Evolutionary conservation across 768 basidiomycete species (phyloP), one percentile per base, ranked within the genome.

Genomic region (Macrolepiota dolichaula): DNA sequence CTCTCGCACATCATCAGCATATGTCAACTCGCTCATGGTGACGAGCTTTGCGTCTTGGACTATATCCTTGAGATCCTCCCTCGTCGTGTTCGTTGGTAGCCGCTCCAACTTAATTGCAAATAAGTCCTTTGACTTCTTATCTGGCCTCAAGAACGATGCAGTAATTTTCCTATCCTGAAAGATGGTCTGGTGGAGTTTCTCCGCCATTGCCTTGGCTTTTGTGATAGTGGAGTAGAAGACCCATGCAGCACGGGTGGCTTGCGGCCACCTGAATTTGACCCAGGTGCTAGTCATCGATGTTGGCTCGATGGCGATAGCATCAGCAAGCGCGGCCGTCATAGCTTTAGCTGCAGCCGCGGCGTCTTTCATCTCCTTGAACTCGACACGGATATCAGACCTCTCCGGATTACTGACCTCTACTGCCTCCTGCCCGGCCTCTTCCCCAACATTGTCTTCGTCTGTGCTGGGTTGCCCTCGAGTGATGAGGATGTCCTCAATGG

Each of bases 81-180:
- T 67, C 24, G 73, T 68, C 2, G 70, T 65, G 52, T 71, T 64
- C 2, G 71, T 50, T 15, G 81, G 77, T n/a, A 87, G 67, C 24
- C 76, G 76, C 27, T 73, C 76, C 40, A 87, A 64, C 49, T 77
- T 74, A 44, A 85, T 72, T 10, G 77, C 72, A 63, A 76, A 84
- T 3, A 73, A 69, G 38, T 71, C 63, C 27, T 65, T 73, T 63
- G 81, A 77, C 4, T 64, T 68, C 19, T 67, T 70, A 35, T 64
- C 68, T 3, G 78, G 74, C 19, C 71, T 65, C 19, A 70, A 65
- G 66, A 81, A 81, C 4, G 70, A 62, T 0, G 80, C 77, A 19
- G 71, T 72, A 51, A 86, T 69, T 53, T 69, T 72, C 24, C 76
- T 72, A 12, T 77, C 79, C 13, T 75, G 69, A 63, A 84, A 67